phyloP scores from a whole-genome alignment of 768 basidiomycete species.

The Leccinum longicurvipes region DNA sequence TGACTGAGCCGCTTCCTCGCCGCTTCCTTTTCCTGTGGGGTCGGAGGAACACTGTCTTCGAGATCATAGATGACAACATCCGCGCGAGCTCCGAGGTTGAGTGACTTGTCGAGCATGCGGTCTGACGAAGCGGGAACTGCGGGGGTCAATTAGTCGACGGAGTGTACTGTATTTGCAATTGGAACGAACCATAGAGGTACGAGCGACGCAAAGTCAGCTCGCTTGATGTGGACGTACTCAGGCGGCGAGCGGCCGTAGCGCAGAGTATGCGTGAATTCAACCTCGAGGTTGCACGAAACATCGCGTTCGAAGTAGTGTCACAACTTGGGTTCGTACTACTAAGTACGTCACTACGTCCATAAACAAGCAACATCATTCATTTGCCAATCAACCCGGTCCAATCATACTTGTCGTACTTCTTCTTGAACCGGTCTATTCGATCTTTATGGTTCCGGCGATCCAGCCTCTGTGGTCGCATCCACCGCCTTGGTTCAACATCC shows the following conservation, averaged over 20 bases:
- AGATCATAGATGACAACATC: constrained; percentile 86
- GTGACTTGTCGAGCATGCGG: constrained; percentile 78
- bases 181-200: constrained; percentile 53
- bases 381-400: constrained; percentile 75
- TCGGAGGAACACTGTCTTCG: constrained; percentile 80
- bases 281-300: constrained; percentile 5
- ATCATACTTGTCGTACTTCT: constrained; percentile 73
- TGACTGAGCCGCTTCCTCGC: constrained; percentile 53
- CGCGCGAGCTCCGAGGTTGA: constrained; percentile 44
- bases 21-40: constrained; percentile 49
- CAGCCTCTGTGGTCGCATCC: constrained; percentile 76
- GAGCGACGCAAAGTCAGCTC: constrained; percentile 43
- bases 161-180: not conserved
- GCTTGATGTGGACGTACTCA: constrained; percentile 16
- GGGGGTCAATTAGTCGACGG: not conserved
- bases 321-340: too few relatives aligned
- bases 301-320: not conserved
- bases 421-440: constrained; percentile 65
- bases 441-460: constrained; percentile 70
- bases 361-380: constrained; percentile 10
- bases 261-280: not conserved
- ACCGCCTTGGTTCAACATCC: constrained; percentile 80
- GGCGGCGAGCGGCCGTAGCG: constrained; percentile 3
- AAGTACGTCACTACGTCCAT: not conserved
- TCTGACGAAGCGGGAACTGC: constrained; percentile 77